phyloP scores from a whole-genome alignment of 441 rosid genomes.

The California macrophylla region DNA sequence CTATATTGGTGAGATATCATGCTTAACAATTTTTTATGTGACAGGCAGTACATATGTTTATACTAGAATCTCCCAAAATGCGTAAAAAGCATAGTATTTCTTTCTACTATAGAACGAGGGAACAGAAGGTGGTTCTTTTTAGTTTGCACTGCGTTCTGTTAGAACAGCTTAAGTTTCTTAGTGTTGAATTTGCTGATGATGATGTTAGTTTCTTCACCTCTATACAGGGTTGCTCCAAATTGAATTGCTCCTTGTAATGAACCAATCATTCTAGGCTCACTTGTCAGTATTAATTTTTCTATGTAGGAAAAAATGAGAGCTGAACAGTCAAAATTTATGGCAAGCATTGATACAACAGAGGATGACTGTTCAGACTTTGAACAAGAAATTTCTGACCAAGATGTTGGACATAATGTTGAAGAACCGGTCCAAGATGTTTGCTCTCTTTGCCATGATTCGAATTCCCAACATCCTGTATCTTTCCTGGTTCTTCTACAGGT shows the following conservation, averaged over 20 bases:
- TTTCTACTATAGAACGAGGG: background rate
- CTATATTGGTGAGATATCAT: slow-evolving; percentile 58
- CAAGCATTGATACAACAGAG: slow-evolving; percentile 37
- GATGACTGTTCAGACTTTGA: slow-evolving; percentile 42
- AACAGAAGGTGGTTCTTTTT: background rate
- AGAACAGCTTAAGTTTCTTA: slow-evolving; percentile 1
- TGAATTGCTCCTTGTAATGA: slow-evolving; percentile 2
- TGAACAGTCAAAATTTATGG: slow-evolving; percentile 86
- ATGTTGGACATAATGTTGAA: slow-evolving; percentile 29
- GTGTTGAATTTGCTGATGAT: background rate
- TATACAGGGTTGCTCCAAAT: background rate
- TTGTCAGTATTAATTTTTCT: slow-evolving; percentile 8
- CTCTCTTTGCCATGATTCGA: slow-evolving; percentile 82
- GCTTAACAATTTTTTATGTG: background rate
- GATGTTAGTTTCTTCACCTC: background rate
- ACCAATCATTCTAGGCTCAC: slow-evolving; percentile 15
- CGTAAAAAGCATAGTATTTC: background rate
- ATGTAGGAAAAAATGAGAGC: slow-evolving; percentile 96
- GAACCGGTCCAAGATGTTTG: slow-evolving; percentile 56
- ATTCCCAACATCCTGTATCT: slow-evolving; percentile 63
- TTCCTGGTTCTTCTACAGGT: slow-evolving; percentile 91
- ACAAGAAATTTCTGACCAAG: slow-evolving; percentile 38
- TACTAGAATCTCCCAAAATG: background rate
- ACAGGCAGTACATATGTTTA: background rate
- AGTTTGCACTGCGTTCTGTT: background rate